Evolutionary conservation across 1,284 basidiomycete genomes (phyloP).

Genomic region (Cutaneotrichosporon sp.): DNA sequence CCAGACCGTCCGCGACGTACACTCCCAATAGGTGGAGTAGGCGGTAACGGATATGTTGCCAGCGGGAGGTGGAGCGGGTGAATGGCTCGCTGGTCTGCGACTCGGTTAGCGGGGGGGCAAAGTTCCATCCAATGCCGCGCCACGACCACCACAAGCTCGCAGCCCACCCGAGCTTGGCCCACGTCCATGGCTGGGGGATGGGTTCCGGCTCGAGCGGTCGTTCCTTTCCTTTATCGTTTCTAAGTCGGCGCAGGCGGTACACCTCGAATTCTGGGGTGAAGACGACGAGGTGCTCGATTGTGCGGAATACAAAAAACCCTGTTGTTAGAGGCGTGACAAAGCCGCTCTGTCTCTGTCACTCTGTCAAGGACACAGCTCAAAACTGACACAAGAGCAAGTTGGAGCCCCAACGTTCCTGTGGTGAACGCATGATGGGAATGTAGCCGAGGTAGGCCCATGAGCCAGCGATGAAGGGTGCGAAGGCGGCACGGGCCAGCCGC

Average conservation of each 20-base stretch:
- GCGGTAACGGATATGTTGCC: constrained; percentile 25
- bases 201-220: constrained; percentile 30
- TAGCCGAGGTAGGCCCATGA: constrained; percentile 27
- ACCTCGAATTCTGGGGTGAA: constrained; percentile 41
- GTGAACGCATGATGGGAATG: constrained; percentile 20
- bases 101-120: constrained; percentile 29
- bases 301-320: constrained; percentile 26
- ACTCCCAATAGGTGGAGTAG: constrained; percentile 14
- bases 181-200: constrained; percentile 38
- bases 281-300: constrained; percentile 37
- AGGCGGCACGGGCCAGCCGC: constrained; percentile 32
- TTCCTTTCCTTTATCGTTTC: no score
- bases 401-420: constrained; percentile 36
- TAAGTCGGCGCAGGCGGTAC: constrained; percentile 27
- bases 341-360: no score
- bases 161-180: constrained; percentile 44
- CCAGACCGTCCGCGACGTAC: constrained; percentile 29
- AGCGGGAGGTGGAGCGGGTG: constrained; percentile 28
- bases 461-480: constrained; percentile 26
- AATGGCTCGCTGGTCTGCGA: constrained; percentile 33
- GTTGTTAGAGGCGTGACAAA: background rate
- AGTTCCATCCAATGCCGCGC: constrained; percentile 49
- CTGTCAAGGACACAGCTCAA: no score
- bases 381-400: constrained; percentile 13
- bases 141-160: constrained; percentile 36